phyloP scores from a whole-genome alignment of 306 rosid species.

The Corylus heterophylla region DNA sequence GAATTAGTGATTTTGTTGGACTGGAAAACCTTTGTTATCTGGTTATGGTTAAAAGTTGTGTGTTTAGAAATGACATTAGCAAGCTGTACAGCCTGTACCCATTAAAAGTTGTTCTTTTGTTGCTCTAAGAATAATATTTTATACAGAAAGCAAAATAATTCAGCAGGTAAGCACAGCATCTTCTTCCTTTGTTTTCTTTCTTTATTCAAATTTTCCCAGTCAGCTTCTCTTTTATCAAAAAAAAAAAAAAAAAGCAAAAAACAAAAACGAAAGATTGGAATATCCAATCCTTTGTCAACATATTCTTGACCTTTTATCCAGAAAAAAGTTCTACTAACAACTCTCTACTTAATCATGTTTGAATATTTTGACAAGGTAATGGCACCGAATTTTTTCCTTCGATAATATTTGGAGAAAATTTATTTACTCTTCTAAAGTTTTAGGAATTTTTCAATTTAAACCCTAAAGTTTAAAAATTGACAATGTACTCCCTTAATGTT shows the following conservation, averaged over 20 bases:
- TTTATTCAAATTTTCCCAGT: background rate
- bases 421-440: no score
- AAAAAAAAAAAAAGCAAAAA: background rate
- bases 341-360: background rate
- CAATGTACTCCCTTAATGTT: no score
- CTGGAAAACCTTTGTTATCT: no score
- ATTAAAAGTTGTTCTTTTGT: background rate
- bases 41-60: no score
- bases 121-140: background rate
- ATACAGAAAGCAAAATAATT: background rate
- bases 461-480: no score
- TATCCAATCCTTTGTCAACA: background rate
- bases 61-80: background rate
- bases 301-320: background rate
- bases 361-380: background rate
- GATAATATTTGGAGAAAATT: no score
- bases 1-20: no score
- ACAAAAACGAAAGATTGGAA: background rate
- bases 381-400: no score
- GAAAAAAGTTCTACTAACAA: background rate
- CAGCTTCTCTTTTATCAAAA: background rate
- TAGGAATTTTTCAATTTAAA: no score
- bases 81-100: background rate
- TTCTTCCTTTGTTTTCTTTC: no score
- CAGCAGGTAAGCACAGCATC: background rate